Conservation (phyloP, 164 flowering plant genomes). For the Nymphaea colorata region DNA sequence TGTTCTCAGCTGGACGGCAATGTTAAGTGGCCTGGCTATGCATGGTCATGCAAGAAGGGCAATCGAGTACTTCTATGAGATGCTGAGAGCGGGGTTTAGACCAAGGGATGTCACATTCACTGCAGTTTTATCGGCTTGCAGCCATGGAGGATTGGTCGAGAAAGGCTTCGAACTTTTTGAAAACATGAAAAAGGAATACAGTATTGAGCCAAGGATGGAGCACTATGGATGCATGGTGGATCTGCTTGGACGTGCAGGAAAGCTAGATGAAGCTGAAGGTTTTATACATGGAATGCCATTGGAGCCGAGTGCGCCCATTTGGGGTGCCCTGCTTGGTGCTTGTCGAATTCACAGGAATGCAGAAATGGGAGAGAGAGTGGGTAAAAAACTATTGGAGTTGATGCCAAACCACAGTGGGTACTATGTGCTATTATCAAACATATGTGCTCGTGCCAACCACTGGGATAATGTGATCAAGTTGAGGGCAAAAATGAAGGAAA, state of each 20-base stretch:
- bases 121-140: conserved; percentile 7
- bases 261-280: conserved; percentile 2
- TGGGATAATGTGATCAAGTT: conserved; percentile 9
- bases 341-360: conserved; percentile 8
- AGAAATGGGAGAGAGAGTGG: conserved; percentile 5
- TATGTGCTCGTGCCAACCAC: conserved; percentile 6
- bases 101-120: conserved; percentile 9
- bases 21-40: conserved; percentile 14
- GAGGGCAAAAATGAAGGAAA: conserved; percentile 7
- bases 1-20: conserved; percentile 11
- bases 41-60: conserved; percentile 9
- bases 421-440: conserved; percentile 7
- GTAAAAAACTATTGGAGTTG: conserved; percentile 5
- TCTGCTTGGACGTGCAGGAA: conserved; percentile 9
- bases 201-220: conserved; percentile 5
- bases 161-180: conserved; percentile 4
- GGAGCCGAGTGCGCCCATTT: conserved; percentile 2
- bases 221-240: conserved; percentile 15
- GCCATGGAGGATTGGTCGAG: conserved; percentile 6
- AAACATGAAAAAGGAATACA: conserved; percentile 4
- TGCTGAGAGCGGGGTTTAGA: conserved; percentile 7
- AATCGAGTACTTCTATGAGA: conserved; percentile 5
- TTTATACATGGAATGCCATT: conserved; percentile 7
- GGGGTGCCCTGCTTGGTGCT: conserved; percentile 6
- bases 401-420: conserved; percentile 3